These are phyloP conservation scores for Favolaschia claudopus DNA, from an alignment of 768 basidiomycete genomes.

Conservation along the genomic window DNA sequence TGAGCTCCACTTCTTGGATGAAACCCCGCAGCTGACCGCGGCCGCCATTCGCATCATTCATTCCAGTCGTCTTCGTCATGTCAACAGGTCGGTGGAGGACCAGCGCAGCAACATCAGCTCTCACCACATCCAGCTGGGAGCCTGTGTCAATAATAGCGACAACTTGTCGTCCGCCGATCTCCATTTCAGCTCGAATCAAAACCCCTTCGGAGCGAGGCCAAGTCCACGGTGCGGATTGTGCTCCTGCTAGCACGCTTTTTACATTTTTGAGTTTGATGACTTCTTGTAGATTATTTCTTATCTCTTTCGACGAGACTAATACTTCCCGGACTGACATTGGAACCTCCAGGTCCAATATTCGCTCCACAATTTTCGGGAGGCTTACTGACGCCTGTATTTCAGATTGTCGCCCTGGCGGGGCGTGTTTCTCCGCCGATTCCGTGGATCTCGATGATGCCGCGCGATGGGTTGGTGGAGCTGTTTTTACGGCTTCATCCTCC, in stretches of 20 bases:
- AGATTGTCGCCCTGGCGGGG: neutral
- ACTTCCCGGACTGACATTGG: neutral
- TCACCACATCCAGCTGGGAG: neutral
- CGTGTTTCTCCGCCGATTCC: neutral
- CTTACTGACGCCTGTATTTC: neutral
- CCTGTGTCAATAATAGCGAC: conserved; percentile 1
- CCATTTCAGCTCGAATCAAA: conserved; percentile 1
- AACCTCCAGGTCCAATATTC: neutral
- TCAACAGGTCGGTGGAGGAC: neutral
- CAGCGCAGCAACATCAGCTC: neutral
- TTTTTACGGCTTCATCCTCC: neutral
- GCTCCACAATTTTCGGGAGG: neutral
- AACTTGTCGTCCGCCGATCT: neutral
- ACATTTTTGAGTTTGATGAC: neutral
- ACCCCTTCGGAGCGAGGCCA: conserved; percentile 7
- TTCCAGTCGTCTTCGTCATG: neutral
- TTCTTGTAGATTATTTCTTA: conserved; percentile 1
- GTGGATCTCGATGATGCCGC: neutral
- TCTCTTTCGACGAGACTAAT: conserved; percentile 8
- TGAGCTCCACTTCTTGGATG: conserved; percentile 11
- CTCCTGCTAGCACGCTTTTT: neutral
- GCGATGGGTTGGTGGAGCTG: neutral
- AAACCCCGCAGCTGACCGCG: conserved; percentile 14
- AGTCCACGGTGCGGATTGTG: neutral
- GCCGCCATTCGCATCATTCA: conserved; percentile 27